A percentile compares a stretch with the other conserved stretches of the same genome.
These are phyloP conservation scores for Rhodotorula glutinis DNA, from an alignment of 1,284 basidiomycete species.

Conservation along the genomic window DNA sequence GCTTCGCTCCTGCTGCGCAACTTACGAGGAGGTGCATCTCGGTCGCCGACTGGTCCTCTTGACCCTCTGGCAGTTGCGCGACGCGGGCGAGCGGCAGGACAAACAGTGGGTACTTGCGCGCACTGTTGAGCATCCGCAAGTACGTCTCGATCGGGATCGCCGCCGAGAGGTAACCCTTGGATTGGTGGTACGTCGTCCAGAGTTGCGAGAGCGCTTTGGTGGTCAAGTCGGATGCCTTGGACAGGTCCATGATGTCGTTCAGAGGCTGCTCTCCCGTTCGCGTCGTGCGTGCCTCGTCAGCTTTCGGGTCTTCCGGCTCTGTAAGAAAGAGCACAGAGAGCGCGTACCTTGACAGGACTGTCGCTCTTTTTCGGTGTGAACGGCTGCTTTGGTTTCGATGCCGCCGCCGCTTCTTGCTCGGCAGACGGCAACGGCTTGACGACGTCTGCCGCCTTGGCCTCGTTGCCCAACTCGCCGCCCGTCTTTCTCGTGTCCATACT, in stretches of 20 bases:
- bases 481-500: constrained; percentile 20
- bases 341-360: constrained; percentile 33
- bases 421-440: constrained; percentile 25
- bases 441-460: background rate
- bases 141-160: constrained; percentile 71
- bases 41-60: constrained; percentile 56
- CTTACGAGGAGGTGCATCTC: constrained; percentile 84
- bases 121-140: constrained; percentile 62
- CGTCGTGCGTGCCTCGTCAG: background rate
- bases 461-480: background rate
- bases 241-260: constrained; percentile 71
- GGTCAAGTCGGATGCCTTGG: constrained; percentile 69
- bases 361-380: constrained; percentile 7
- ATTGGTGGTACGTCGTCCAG: constrained; percentile 86
- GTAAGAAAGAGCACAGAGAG: background rate
- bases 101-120: constrained; percentile 66
- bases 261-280: constrained; percentile 60
- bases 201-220: constrained; percentile 68
- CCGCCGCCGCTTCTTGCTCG: background rate
- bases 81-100: constrained; percentile 69
- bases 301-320: background rate
- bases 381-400: background rate
- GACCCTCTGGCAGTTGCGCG: constrained; percentile 39
- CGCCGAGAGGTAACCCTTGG: constrained; percentile 77
- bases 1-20: too few species aligned